These are phyloP conservation scores for Podospora anserina DNA, from an alignment of 495 filamentous ascomycete genomes.

Conservation along the genomic window DNA sequence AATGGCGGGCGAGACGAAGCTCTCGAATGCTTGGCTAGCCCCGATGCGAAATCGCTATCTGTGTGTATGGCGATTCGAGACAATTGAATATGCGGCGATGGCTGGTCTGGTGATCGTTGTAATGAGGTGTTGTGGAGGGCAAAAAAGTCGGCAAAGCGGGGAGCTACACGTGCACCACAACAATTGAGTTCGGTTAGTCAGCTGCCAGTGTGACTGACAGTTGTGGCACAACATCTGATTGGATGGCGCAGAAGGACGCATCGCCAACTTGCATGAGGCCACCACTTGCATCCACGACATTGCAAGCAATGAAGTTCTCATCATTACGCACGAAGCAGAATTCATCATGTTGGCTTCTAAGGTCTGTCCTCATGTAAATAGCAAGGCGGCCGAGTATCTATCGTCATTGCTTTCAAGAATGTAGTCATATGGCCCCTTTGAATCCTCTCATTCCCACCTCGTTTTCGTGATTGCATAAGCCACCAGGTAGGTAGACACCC, in stretches of 20 bases:
- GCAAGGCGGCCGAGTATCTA: background rate
- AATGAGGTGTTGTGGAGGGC: constrained; percentile 17
- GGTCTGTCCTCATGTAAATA: background rate
- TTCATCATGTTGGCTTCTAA: background rate
- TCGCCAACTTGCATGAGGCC: background rate
- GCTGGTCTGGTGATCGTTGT: constrained; percentile 28
- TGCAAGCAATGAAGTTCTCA: background rate
- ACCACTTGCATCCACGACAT: background rate
- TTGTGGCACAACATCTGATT: background rate
- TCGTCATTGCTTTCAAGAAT: too few species aligned
- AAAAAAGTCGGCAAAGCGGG: constrained; percentile 7
- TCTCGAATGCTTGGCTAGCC: constrained; percentile 3
- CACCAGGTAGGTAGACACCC: background rate
- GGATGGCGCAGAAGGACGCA: background rate
- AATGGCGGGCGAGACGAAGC: background rate
- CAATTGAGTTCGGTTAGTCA: background rate
- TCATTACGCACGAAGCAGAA: background rate
- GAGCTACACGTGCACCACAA: background rate
- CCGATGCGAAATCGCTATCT: constrained; percentile 4
- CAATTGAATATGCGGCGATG: constrained; percentile 19
- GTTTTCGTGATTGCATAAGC: background rate
- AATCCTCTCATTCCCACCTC: too few species aligned
- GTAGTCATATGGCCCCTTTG: too few species aligned
- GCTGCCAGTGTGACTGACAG: background rate
- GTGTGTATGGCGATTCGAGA: constrained; percentile 15